phyloP scores from a whole-genome alignment of 352 stramenopile species.

The Poterioochromonas sp. region DNA sequence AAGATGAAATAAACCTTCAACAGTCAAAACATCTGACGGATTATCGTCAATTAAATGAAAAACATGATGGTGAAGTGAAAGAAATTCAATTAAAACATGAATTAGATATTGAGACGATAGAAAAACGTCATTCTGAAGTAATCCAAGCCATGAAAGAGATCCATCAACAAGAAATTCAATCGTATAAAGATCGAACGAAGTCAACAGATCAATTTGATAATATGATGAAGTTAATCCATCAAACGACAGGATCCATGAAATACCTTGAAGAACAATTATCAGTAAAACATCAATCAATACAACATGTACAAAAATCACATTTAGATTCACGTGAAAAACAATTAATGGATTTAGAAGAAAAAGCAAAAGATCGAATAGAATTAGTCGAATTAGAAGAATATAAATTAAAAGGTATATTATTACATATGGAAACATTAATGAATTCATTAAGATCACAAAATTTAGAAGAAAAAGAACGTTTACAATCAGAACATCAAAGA shows the following conservation, averaged over 20 bases:
- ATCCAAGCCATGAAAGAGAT: slow-evolving; percentile 25
- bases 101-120: neutral
- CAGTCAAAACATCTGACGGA: neutral
- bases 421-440: slow-evolving; percentile 19
- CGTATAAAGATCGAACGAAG: slow-evolving; percentile 1
- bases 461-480: slow-evolving; percentile 43
- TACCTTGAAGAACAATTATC: slow-evolving; percentile 42
- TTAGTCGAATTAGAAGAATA: slow-evolving; percentile 12
- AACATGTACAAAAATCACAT: slow-evolving; percentile 38
- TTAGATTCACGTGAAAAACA: slow-evolving; percentile 45
- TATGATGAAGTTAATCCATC: slow-evolving; percentile 34
- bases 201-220: slow-evolving; percentile 18
- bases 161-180: slow-evolving; percentile 23
- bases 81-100: neutral
- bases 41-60: neutral
- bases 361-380: slow-evolving; percentile 38
- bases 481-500: slow-evolving; percentile 38
- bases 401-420: slow-evolving; percentile 31
- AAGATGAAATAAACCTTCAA: slow-evolving; percentile 5
- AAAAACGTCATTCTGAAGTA: slow-evolving; percentile 36
- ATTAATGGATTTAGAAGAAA: slow-evolving; percentile 44
- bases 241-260: slow-evolving; percentile 40
- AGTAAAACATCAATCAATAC: slow-evolving; percentile 23
- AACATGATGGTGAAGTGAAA: neutral
- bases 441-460: slow-evolving; percentile 39